A percentile compares a stretch with the other conserved stretches of the same genome.
phyloP scores from a whole-genome alignment of 2,329 filamentous ascomycete genomes.

The Penicillium verrucosum region DNA sequence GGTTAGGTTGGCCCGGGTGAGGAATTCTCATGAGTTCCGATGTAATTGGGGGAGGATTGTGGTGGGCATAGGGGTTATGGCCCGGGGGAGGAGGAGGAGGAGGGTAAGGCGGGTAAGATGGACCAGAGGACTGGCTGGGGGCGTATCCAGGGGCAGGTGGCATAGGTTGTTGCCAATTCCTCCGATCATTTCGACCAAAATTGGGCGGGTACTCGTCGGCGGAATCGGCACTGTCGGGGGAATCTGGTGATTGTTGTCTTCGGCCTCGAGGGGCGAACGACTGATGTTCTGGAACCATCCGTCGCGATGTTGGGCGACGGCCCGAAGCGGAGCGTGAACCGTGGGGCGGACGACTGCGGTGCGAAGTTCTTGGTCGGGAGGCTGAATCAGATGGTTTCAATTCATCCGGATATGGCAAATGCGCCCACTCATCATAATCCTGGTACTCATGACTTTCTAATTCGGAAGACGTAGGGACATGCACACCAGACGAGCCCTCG shows the following conservation, averaged over 20 bases:
- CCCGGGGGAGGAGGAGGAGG: conserved; percentile 24
- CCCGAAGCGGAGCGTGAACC: conserved; percentile 35
- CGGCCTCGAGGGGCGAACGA: conserved; percentile 38
- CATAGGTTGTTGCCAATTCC: conserved; percentile 30
- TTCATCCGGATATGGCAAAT: conserved; percentile 45
- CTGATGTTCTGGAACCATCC: conserved; percentile 37
- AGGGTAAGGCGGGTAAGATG: conserved; percentile 34
- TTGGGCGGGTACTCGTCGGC: conserved; percentile 58
- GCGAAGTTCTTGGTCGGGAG: conserved; percentile 42
- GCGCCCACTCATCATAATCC: conserved; percentile 41
- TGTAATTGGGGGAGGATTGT: conserved; percentile 22
- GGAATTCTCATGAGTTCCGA: conserved; percentile 36
- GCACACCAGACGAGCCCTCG: conserved; percentile 46
- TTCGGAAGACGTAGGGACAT: conserved; percentile 41
- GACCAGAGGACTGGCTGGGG: conserved; percentile 41
- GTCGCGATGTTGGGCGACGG: conserved; percentile 39
- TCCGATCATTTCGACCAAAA: conserved; percentile 43
- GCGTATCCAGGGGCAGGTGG: conserved; percentile 37
- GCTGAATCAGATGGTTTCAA: conserved; percentile 49
- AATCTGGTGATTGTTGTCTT: conserved; percentile 49
- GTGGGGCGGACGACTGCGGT: conserved; percentile 41
- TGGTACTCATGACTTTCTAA: conserved; percentile 42
- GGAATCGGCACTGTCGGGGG: conserved; percentile 62
- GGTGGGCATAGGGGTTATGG: conserved; percentile 28
- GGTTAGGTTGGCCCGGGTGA: conserved; percentile 22